phyloP scores from a whole-genome alignment of 192 early-diverging fungal species.

The Helicostylum pulchrum region DNA sequence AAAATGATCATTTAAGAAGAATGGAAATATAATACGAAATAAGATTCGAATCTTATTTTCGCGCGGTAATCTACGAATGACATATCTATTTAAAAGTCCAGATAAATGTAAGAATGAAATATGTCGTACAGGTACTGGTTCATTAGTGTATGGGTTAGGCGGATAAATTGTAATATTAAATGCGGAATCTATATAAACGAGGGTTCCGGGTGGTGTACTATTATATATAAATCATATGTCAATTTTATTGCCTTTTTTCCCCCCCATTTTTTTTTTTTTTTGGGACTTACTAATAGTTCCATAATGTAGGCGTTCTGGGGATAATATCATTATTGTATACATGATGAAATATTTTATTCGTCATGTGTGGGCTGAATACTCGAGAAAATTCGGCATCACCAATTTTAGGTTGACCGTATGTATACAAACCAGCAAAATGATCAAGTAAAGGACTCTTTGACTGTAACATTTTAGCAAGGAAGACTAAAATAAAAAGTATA shows the following conservation, averaged over 20 bases:
- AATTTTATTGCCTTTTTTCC: too few species aligned
- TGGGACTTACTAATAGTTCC: conserved; percentile 2
- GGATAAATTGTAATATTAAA: conserved; percentile 49
- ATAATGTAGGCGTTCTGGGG: not conserved
- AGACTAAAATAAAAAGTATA: conserved; percentile 26
- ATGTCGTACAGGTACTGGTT: conserved; percentile 44
- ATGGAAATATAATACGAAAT: conserved; percentile 45
- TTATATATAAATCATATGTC: not conserved
- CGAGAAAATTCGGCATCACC: conserved; percentile 51
- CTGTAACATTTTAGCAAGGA: conserved; percentile 53
- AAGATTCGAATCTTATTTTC: conserved; percentile 46
- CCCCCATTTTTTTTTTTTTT: too few species aligned
- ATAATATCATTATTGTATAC: conserved; percentile 49
- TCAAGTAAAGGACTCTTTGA: conserved; percentile 44
- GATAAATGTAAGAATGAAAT: conserved; percentile 56
- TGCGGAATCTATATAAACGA: conserved; percentile 52
- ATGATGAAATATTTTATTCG: conserved; percentile 56
- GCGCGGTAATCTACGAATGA: conserved; percentile 40
- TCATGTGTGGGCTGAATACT: conserved; percentile 41
- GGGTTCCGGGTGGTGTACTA: conserved; percentile 52
- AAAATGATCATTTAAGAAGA: conserved; percentile 57
- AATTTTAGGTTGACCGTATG: conserved; percentile 49
- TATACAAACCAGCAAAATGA: conserved; percentile 52
- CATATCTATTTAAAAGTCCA: conserved; percentile 43
- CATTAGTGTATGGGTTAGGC: conserved; percentile 45